phyloP scores from a whole-genome alignment of 2,329 filamentous ascomycete species.

The Zopfia rhizophila region DNA sequence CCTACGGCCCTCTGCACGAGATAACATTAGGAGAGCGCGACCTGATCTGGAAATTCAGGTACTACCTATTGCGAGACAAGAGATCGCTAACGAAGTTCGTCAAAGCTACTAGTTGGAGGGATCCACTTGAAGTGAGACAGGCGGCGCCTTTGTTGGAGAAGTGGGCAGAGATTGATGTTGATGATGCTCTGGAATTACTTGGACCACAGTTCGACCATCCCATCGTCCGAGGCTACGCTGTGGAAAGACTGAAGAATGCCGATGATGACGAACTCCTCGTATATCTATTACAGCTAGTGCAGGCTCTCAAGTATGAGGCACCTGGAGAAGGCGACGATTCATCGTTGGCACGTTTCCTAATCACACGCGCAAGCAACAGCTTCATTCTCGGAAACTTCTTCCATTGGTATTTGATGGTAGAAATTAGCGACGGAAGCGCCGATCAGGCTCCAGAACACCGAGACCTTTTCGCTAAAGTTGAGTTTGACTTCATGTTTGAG shows the following conservation, averaged over 20 bases:
- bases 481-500: constrained; percentile 95
- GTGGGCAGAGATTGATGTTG: constrained; percentile 97
- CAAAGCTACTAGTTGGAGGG: constrained; percentile 95
- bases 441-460: constrained; percentile 80
- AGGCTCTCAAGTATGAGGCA: constrained; percentile 81
- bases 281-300: constrained; percentile 92
- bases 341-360: constrained; percentile 88
- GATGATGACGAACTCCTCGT: constrained; percentile 91
- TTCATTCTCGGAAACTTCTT: constrained; percentile 94
- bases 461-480: constrained; percentile 89
- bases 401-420: constrained; percentile 98
- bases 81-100: constrained; percentile 90
- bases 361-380: constrained; percentile 86
- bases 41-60: constrained; percentile 95
- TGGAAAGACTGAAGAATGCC: constrained; percentile 88
- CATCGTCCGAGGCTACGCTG: constrained; percentile 89
- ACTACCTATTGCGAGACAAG: constrained; percentile 93
- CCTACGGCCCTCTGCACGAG: constrained; percentile 90
- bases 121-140: constrained; percentile 84
- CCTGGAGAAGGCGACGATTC: constrained; percentile 75
- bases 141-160: constrained; percentile 89
- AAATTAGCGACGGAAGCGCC: constrained; percentile 84
- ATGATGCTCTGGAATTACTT: constrained; percentile 92
- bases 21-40: constrained; percentile 93
- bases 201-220: constrained; percentile 92